Evolutionary conservation across 1,284 basidiomycete species (phyloP).

Genomic region (Schizophyllum amplum): DNA sequence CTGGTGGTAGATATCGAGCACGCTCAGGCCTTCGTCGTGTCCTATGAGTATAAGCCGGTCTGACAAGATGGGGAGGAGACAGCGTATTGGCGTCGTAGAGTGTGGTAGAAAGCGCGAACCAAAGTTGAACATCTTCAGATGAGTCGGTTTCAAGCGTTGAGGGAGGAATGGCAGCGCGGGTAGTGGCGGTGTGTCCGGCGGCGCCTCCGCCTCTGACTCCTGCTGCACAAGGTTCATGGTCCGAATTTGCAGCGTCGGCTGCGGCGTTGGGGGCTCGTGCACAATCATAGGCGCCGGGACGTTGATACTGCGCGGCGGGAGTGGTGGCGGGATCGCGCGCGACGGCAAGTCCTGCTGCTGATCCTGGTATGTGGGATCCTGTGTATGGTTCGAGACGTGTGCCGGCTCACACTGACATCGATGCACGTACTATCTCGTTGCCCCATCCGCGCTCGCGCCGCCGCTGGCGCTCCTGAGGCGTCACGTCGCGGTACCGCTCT

Average conservation of each 20-base stretch:
- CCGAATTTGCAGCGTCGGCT: constrained; percentile 31
- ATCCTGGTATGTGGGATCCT: neutral
- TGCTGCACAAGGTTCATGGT: constrained; percentile 26
- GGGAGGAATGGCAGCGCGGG: constrained; percentile 38
- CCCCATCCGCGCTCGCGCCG: constrained; percentile 66
- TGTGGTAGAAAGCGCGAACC: constrained; percentile 81
- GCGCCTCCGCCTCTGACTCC: constrained; percentile 11
- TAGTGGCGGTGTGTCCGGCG: constrained; percentile 23
- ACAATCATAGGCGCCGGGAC: constrained; percentile 14
- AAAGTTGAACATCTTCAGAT: constrained; percentile 62
- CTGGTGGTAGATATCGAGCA: constrained; percentile 69
- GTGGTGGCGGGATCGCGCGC: neutral
- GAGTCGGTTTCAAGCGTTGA: constrained; percentile 46
- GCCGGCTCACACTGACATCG: constrained; percentile 1
- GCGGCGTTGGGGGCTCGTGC: constrained; percentile 16
- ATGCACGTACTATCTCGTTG: constrained; percentile 20
- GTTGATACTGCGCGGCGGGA: neutral
- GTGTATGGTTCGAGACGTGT: neutral
- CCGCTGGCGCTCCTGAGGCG: constrained; percentile 46
- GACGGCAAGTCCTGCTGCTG: neutral
- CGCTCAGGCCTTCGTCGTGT: constrained; percentile 68
- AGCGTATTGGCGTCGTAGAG: constrained; percentile 59
- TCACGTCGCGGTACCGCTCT: constrained; percentile 62
- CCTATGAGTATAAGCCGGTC: constrained; percentile 63
- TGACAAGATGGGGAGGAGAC: constrained; percentile 58